Evolutionary conservation across 2,329 filamentous ascomycete species (phyloP).

Genomic region (Ascocoryne sarcoides): DNA sequence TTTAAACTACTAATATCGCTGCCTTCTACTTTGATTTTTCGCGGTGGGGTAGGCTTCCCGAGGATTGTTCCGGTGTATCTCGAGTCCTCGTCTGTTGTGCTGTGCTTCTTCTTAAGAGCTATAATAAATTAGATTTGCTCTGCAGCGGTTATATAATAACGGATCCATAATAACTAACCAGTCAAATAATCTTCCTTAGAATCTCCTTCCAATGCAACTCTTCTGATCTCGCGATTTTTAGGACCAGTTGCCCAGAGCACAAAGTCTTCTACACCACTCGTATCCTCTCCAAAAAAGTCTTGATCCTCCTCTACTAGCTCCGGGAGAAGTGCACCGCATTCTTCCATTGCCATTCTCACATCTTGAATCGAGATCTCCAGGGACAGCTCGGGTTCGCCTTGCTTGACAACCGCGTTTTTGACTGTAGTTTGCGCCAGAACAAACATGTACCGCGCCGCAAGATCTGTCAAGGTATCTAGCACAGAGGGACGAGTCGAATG

Average conservation of each 20-base stretch:
- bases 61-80: slow-evolving; percentile 80
- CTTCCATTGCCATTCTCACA: slow-evolving; percentile 76
- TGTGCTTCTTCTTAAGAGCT: slow-evolving; percentile 88
- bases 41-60: slow-evolving; percentile 63
- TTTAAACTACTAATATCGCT: slow-evolving; percentile 58
- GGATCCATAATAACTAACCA: slow-evolving; percentile 32
- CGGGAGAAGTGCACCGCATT: slow-evolving; percentile 66
- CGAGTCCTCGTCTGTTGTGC: slow-evolving; percentile 77
- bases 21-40: slow-evolving; percentile 69
- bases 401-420: slow-evolving; percentile 50
- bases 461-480: slow-evolving; percentile 74
- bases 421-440: slow-evolving; percentile 67
- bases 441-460: slow-evolving; percentile 72
- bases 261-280: slow-evolving; percentile 68
- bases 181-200: slow-evolving; percentile 63
- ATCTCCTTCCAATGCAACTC: slow-evolving; percentile 65
- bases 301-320: slow-evolving; percentile 61
- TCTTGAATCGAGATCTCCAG: slow-evolving; percentile 62
- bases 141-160: too few species aligned
- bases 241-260: slow-evolving; percentile 69
- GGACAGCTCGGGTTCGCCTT: slow-evolving; percentile 56
- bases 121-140: slow-evolving; percentile 16
- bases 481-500: slow-evolving; percentile 73
- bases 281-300: slow-evolving; percentile 54
- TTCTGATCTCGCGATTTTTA: slow-evolving; percentile 68